Base-by-base conservation (phyloP, 371 early-diverging fungal genomes). In the Mucor indicus region DNA sequence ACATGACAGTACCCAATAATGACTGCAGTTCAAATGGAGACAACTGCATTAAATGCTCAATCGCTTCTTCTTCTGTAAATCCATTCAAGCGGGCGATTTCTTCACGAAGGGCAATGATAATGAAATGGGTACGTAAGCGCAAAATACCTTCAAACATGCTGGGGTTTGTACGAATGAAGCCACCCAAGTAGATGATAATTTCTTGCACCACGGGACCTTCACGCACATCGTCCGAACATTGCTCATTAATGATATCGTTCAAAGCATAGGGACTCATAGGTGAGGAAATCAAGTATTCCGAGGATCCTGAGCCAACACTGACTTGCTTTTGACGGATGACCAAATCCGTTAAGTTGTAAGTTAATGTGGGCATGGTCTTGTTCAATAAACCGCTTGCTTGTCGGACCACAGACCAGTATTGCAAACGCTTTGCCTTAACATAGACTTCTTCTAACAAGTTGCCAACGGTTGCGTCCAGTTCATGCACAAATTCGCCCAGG, bases 141-240 rank as follows among this genome's bases (percentile, higher is more conserved):
- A 90, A 72, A 50, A 93, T 91, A 27, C 92, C 92, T 12, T 88
- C 85, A 73, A 93, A 90, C 67, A 90, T 69, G 6, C 62, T 54
- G 0, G 91, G 88, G 11, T 70, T 67, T 9, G 84, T 75, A 2
- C 90, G 78, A 19, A 90, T 84, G 35, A 92, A 79, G 19, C 82
- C 83, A 1, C 91, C 91, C 4, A 91, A 70, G 41, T 84, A 88
- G 12, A 88, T 87, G 19, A 93, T 64, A 29, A 92, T 77, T 65
- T 91, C 94, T 50, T 92, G 91, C 0, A 91, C 89, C 0, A 93
- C 75, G 0, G 92, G 87, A 0, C 85, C 91, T 50, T 92, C 91
- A 27, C 92, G 87, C 2, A 89, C 80, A 64, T 93, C 94, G 32
- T 77, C 91, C 48, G 58, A 74, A 75, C 74, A 69, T 57, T 75